Evolutionary conservation across 805 yeast species (phyloP).

Genomic region (Tetrapisispora nanseiensis): DNA sequence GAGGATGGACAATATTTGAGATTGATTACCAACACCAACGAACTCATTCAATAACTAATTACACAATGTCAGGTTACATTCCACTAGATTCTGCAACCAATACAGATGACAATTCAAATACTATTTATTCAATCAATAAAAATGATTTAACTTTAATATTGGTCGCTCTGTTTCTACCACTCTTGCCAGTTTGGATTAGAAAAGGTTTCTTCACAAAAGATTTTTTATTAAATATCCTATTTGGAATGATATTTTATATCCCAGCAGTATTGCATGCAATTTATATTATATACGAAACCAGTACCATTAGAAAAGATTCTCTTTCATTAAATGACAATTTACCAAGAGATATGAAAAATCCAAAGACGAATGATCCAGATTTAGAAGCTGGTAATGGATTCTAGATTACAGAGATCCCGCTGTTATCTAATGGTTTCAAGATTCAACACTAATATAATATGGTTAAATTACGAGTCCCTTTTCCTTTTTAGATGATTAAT

Average conservation of each 20-base stretch:
- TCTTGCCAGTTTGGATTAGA: slow-evolving; percentile 60
- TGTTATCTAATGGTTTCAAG: too few species aligned
- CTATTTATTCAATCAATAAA: slow-evolving; percentile 1
- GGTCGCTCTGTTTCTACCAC: slow-evolving; percentile 60
- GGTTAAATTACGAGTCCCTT: too few species aligned
- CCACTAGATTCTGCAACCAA: background rate
- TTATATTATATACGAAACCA: slow-evolving; percentile 41
- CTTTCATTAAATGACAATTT: too few species aligned
- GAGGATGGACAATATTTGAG: too few species aligned
- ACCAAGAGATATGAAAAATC: background rate
- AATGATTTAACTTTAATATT: slow-evolving; percentile 57
- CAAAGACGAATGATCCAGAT: background rate
- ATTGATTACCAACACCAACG: too few species aligned
- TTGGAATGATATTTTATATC: slow-evolving; percentile 53
- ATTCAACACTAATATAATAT: too few species aligned
- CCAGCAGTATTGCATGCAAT: slow-evolving; percentile 66
- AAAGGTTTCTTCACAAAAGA: slow-evolving; percentile 40
- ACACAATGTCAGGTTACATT: background rate
- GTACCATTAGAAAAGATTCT: background rate
- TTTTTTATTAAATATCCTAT: slow-evolving; percentile 45
- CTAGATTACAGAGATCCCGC: too few species aligned
- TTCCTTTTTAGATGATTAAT: too few species aligned
- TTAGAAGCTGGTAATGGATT: background rate
- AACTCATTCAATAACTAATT: too few species aligned
- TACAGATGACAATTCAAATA: background rate